Evolutionary conservation across 2,329 filamentous ascomycete species (phyloP).

Genomic region (Paracoccidioides brasiliensis): DNA sequence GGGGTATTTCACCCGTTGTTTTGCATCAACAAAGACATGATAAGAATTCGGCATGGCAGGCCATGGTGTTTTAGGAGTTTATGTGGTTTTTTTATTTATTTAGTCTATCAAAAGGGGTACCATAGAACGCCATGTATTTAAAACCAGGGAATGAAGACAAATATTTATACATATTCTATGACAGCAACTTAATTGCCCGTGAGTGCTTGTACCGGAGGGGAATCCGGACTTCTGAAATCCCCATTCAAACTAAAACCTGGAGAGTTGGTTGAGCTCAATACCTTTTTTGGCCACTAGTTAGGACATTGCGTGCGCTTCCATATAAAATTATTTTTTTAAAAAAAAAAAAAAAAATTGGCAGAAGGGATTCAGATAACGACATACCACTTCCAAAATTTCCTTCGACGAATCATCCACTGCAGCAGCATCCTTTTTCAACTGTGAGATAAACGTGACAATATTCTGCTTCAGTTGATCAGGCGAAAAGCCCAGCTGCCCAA

Average conservation of each 20-base stretch:
- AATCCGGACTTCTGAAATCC: slow-evolving; percentile 52
- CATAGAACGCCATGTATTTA: slow-evolving; percentile 31
- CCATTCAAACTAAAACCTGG: slow-evolving; percentile 82
- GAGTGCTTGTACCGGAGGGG: slow-evolving; percentile 39
- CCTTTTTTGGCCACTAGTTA: slow-evolving; percentile 50
- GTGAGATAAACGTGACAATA: slow-evolving; percentile 60
- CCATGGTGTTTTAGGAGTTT: slow-evolving; percentile 2
- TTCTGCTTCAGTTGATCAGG: slow-evolving; percentile 78
- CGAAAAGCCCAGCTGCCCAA: slow-evolving; percentile 81
- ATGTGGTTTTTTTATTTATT: not conserved
- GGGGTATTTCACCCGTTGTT: slow-evolving; percentile 3
- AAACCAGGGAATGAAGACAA: slow-evolving; percentile 19
- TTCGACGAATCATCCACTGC: slow-evolving; percentile 54
- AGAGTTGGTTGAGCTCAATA: slow-evolving; percentile 75
- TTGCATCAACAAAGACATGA: slow-evolving; percentile 1
- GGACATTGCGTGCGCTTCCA: slow-evolving; percentile 25
- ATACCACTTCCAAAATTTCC: slow-evolving; percentile 57
- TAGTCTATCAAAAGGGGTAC: slow-evolving; percentile 22
- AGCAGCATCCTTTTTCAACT: slow-evolving; percentile 65
- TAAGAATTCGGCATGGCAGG: not conserved
- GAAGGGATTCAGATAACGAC: slow-evolving; percentile 15
- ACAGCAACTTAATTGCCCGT: slow-evolving; percentile 30
- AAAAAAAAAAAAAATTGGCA: not conserved
- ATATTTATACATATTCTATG: slow-evolving; percentile 34
- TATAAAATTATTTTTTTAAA: not conserved